phyloP scores from a whole-genome alignment of 2,329 filamentous ascomycete species.

The Gnomoniopsis smithogilvyi region DNA sequence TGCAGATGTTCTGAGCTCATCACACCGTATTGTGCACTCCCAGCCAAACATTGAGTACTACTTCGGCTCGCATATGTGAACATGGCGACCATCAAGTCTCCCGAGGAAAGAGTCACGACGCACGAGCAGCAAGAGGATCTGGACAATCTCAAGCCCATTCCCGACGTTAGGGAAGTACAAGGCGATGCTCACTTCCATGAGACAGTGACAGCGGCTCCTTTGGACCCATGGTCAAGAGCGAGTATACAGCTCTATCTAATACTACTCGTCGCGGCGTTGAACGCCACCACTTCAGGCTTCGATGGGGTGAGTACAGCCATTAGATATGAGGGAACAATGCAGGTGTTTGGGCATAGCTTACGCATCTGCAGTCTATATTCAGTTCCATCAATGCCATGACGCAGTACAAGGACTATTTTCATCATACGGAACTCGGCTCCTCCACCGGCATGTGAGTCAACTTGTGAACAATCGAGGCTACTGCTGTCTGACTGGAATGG shows the following conservation, averaged over 20 bases:
- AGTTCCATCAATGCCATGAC: conserved; percentile 31
- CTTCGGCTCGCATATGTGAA: background rate
- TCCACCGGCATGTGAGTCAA: conserved; percentile 23
- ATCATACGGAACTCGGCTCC: conserved; percentile 21
- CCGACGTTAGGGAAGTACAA: conserved; percentile 26
- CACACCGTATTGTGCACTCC: no score
- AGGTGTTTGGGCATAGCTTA: background rate
- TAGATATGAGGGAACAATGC: background rate
- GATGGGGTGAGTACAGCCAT: conserved; percentile 28
- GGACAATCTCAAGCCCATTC: conserved; percentile 19
- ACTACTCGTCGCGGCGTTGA: conserved; percentile 33
- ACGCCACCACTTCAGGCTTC: conserved; percentile 35
- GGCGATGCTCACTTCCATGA: conserved; percentile 27
- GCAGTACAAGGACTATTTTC: conserved; percentile 24
- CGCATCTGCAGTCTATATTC: conserved; percentile 23
- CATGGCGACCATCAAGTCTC: background rate
- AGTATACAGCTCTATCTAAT: conserved; percentile 34
- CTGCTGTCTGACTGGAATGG: background rate
- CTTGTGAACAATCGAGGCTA: background rate
- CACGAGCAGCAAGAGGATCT: background rate
- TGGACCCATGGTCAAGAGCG: conserved; percentile 31
- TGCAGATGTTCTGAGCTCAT: no score
- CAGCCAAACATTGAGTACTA: background rate
- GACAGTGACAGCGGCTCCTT: conserved; percentile 25
- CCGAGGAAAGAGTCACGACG: background rate